phyloP scores from a whole-genome alignment of 1,284 basidiomycete species.

The Trichosporon inkin region DNA sequence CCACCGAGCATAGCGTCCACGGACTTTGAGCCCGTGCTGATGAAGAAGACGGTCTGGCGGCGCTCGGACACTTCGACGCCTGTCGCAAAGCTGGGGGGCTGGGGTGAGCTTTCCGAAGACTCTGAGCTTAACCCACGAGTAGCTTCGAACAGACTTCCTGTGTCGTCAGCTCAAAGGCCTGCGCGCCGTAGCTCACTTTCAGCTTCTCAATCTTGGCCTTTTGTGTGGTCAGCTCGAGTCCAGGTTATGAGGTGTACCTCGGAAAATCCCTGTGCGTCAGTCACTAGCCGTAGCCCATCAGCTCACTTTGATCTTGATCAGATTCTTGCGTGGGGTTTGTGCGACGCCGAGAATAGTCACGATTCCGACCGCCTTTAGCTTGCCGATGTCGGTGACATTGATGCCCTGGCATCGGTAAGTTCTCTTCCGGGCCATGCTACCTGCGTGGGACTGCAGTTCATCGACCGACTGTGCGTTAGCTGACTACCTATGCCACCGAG shows the following conservation, averaged over 20 bases:
- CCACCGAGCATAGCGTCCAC: constrained; percentile 84
- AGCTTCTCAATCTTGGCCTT: constrained; percentile 89
- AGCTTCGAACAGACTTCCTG: constrained; percentile 84
- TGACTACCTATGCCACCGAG: accelerated
- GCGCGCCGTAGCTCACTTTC: constrained; percentile 58
- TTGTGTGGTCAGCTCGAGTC: neutral
- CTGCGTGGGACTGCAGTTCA: constrained; percentile 79
- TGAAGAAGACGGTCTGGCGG: constrained; percentile 67
- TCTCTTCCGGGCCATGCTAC: constrained; percentile 26
- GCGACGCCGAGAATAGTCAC: constrained; percentile 54
- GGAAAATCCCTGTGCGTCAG: constrained; percentile 36
- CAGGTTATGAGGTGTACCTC: constrained; percentile 25
- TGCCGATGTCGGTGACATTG: constrained; percentile 87
- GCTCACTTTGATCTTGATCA: constrained; percentile 82
- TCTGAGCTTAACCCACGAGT: constrained; percentile 57
- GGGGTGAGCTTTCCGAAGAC: constrained; percentile 7
- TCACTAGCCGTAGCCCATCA: constrained; percentile 7
- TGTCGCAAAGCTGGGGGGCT: constrained; percentile 83
- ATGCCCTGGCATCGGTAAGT: constrained; percentile 63
- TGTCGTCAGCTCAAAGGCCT: neutral
- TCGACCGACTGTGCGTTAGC: constrained; percentile 62
- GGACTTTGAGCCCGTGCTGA: constrained; percentile 86
- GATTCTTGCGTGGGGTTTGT: constrained; percentile 72
- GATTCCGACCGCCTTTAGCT: constrained; percentile 67
- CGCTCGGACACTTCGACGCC: constrained; percentile 83